Evolutionary conservation across 2,329 filamentous ascomycete species (phyloP), one percentile per base, ranked within the genome.

Genomic region (Curvularia lunata): DNA sequence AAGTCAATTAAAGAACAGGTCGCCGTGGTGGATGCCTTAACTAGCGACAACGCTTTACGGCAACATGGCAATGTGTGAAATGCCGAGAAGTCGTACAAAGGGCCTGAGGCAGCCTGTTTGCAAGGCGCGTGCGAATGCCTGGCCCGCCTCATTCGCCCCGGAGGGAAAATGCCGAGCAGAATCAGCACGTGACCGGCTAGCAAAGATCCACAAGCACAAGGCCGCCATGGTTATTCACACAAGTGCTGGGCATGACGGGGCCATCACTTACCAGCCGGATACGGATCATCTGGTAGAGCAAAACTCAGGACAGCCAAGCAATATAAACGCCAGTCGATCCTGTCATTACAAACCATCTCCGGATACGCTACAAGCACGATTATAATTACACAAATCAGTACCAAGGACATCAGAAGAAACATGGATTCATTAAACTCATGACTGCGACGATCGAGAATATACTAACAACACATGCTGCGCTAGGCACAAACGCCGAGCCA

Each of bases 401-500:
- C 25, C 16, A 40, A 40, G 37, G 27, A 21, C 21, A 30, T 30
- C 16, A 23, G 32, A 19, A 40, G 9, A 12, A 38, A 46, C 8
- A 23, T 10, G 27, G 4, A 49, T 19, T 34, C 50, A 58, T 58
- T 58, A 54, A 27, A 19, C 25, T 12, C 37, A 18, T 30, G 18
- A 18, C 32, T 40, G 18, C 18, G 16, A 23, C 25, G 32, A 23
- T 45, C 25, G n/a, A 30, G 27, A 32, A 45, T 13, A 37, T 40
- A 27, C 18, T 5, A 19, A 25, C n/a, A 46, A 38, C 37, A 13
- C 40, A 49, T 27, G 37, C 18, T 32, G 40, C 37, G n/a, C 38
- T 19, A 27, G 43, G 23, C 25, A 54, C 50, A 27, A 58, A 52
- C 54, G 54, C 54, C 46, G 38, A 49, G 52, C 54, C 30, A 40